These are phyloP conservation scores for Aspergillus mulundensis DNA, from an alignment of 495 filamentous ascomycete species.

Conservation along the genomic window DNA sequence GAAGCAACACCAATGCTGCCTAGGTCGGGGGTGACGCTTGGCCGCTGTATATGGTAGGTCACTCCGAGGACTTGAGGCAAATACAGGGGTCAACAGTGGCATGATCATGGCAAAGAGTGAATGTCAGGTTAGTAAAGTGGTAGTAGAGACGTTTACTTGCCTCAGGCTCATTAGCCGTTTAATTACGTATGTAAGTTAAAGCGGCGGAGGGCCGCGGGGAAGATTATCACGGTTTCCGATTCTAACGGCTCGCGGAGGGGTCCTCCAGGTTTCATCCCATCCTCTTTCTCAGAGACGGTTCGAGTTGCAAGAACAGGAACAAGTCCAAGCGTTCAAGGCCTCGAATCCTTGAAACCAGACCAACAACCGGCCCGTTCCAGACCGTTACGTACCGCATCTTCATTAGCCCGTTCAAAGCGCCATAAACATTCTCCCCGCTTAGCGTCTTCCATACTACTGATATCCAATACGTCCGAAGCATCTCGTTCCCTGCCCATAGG, in stretches of 20 bases:
- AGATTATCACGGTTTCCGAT: background rate
- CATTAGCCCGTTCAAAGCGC: constrained; percentile 1
- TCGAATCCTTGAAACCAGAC: background rate
- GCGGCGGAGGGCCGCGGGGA: background rate
- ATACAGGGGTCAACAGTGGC: background rate
- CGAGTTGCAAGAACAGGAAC: background rate
- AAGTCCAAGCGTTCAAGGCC: background rate
- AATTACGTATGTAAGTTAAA: constrained; percentile 1
- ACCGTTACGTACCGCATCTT: background rate
- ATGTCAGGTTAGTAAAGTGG: background rate
- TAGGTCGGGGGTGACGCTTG: background rate
- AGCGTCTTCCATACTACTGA: constrained; percentile 1
- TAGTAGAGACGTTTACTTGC: background rate
- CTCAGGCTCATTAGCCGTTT: background rate
- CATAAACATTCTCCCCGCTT: constrained; percentile 6
- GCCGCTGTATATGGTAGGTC: no score
- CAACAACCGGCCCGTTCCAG: background rate
- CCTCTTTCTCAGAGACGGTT: background rate
- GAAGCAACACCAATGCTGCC: background rate
- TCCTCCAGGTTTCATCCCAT: background rate
- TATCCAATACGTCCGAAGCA: background rate
- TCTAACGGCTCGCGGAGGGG: background rate
- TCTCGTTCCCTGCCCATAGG: background rate
- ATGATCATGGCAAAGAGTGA: background rate
- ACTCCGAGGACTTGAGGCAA: no score